Conservation (phyloP, 1,284 basidiomycete species). For the Meira nashicola region DNA sequence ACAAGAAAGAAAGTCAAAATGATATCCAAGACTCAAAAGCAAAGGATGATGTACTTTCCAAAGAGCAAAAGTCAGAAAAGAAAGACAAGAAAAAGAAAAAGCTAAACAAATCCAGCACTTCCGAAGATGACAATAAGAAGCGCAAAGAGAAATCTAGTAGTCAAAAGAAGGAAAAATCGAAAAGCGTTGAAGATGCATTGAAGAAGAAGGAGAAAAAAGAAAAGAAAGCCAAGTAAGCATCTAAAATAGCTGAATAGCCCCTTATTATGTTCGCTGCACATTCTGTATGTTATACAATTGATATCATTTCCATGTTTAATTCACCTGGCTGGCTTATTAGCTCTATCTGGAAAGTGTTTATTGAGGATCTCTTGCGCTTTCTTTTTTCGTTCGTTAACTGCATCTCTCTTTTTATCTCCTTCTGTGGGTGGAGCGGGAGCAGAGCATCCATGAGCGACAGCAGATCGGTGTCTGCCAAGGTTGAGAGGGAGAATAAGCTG, state of each 20-base stretch:
- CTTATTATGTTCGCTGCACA: no score
- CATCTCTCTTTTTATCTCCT: slow-evolving; percentile 32
- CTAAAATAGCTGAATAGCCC: no score
- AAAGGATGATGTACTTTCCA: no score
- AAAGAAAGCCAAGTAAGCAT: slow-evolving; percentile 4
- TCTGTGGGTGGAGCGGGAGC: slow-evolving; percentile 33
- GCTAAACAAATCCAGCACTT: neutral
- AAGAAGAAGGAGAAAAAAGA: slow-evolving; percentile 16
- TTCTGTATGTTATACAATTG: no score
- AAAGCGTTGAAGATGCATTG: slow-evolving; percentile 38
- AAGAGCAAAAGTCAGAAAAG: neutral
- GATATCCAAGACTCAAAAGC: no score
- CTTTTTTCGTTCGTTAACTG: slow-evolving; percentile 36
- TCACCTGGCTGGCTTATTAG: slow-evolving; percentile 16
- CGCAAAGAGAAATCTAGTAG: neutral
- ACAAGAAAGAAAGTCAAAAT: no score
- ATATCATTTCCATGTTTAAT: no score
- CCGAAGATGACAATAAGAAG: neutral
- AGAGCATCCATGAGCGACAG: slow-evolving; percentile 27
- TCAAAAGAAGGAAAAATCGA: slow-evolving; percentile 24
- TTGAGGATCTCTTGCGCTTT: slow-evolving; percentile 37
- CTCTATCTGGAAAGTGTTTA: slow-evolving; percentile 34
- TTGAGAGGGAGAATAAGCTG: neutral
- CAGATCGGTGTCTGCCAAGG: slow-evolving; percentile 30
- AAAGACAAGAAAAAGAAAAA: neutral